phyloP scores from a whole-genome alignment of 1,284 basidiomycete species.

The Cryptococcus sp. region DNA sequence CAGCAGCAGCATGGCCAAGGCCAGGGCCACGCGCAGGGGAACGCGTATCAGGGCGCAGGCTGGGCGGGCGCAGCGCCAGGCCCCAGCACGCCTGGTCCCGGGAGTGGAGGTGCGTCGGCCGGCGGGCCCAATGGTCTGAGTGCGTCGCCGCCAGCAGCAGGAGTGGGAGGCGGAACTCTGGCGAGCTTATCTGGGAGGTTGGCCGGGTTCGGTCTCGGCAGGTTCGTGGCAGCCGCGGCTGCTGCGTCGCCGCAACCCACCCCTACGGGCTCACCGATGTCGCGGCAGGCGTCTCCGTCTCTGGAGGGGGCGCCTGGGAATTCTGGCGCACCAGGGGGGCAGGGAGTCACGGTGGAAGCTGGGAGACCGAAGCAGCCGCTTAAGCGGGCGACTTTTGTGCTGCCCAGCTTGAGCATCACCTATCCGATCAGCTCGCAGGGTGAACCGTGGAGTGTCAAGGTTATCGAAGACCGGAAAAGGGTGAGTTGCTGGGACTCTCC shows the following conservation, averaged over 20 bases:
- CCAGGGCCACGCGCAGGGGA: neutral
- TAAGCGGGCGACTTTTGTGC: slow-evolving; percentile 78
- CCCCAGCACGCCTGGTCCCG: neutral
- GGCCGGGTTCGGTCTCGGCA: slow-evolving; percentile 14
- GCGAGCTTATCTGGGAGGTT: slow-evolving; percentile 15
- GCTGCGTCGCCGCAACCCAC: neutral
- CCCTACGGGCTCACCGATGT: neutral
- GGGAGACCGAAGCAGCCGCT: slow-evolving; percentile 54
- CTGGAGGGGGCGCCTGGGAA: neutral
- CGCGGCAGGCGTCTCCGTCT: neutral
- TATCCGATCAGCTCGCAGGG: slow-evolving; percentile 79
- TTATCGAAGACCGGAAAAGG: slow-evolving; percentile 51
- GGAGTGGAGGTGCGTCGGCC: neutral
- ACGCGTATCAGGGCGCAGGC: neutral
- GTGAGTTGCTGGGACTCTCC: slow-evolving; percentile 19
- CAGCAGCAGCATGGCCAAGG: neutral
- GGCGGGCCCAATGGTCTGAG: neutral
- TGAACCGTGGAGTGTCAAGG: slow-evolving; percentile 68
- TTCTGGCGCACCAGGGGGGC: neutral
- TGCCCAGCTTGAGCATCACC: slow-evolving; percentile 73
- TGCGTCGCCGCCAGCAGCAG: neutral
- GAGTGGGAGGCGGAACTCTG: slow-evolving; percentile 8
- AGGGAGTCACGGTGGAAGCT: neutral
- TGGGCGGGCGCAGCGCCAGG: slow-evolving; percentile 1
- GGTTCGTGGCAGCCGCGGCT: slow-evolving; percentile 13